Evolutionary conservation across 345 rosid genomes (phyloP).

Genomic region (Rhizophora mangle): DNA sequence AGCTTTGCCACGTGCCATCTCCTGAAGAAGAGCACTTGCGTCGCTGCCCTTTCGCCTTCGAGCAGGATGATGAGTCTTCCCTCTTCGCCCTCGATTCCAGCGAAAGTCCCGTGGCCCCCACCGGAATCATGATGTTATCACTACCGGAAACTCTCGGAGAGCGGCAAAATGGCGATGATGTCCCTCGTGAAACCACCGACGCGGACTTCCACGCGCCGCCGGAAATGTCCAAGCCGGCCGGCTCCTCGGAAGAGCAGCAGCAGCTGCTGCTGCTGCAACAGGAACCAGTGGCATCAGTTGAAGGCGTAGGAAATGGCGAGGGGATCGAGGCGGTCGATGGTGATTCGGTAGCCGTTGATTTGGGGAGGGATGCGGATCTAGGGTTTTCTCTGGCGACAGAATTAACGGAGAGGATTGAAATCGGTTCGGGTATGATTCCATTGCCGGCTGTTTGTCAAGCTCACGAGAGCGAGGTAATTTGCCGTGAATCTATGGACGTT

Average conservation of each 20-base stretch:
- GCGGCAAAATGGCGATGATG: not conserved
- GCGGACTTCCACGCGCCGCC: constrained; percentile 27
- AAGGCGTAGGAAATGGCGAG: not conserved
- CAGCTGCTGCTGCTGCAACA: not conserved
- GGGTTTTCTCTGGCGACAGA: constrained; percentile 29
- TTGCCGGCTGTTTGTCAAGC: not conserved
- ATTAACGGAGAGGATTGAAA: constrained; percentile 23
- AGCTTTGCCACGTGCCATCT: too few species aligned
- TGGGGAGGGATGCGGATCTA: constrained; percentile 41
- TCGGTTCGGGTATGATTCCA: not conserved
- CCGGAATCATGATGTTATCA: constrained; percentile 38
- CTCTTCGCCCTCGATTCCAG: too few species aligned
- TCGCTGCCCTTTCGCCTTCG: too few species aligned
- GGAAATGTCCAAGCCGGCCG: constrained; percentile 11
- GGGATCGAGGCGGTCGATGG: constrained; percentile 5
- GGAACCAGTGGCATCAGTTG: not conserved
- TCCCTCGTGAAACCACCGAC: not conserved
- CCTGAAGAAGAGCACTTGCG: too few species aligned
- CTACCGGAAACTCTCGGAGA: constrained; percentile 24
- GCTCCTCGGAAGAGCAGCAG: constrained; percentile 1
- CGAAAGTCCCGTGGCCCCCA: not conserved
- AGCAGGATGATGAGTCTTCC: too few species aligned
- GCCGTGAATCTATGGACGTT: constrained; percentile 11
- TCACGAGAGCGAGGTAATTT: constrained; percentile 12
- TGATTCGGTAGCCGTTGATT: constrained; percentile 23